Percentiles rank a stretch among this genome's conserved stretches.
These are phyloP conservation scores for Pterulicium gracile DNA, from an alignment of 1,284 basidiomycete species.

Conservation along the genomic window DNA sequence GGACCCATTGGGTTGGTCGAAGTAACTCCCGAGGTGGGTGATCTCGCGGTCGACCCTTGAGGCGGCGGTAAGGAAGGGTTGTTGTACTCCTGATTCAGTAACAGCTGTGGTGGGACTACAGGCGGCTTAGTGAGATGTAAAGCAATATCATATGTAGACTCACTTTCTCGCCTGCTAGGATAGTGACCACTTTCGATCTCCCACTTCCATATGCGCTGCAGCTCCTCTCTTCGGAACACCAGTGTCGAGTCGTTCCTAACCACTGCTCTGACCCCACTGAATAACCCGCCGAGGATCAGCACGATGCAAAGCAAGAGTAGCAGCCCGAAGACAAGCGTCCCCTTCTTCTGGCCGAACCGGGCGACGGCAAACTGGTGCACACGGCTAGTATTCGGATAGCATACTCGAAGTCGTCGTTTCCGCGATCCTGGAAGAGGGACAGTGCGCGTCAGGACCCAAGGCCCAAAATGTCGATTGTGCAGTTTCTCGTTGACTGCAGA, in stretches of 20 bases:
- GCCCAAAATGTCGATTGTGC: constrained; percentile 31
- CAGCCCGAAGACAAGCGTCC: constrained; percentile 36
- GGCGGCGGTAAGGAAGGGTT: constrained; percentile 65
- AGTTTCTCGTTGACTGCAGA: constrained; percentile 62
- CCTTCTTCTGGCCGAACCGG: constrained; percentile 48
- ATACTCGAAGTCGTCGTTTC: constrained; percentile 37
- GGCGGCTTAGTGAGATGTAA: constrained; percentile 3
- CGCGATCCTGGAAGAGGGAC: constrained; percentile 49
- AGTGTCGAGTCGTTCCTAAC: constrained; percentile 70
- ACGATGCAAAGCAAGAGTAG: constrained; percentile 38
- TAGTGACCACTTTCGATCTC: constrained; percentile 87
- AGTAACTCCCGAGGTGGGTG: constrained; percentile 29
- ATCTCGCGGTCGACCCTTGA: constrained; percentile 29
- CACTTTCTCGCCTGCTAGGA: constrained; percentile 69
- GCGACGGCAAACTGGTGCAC: constrained; percentile 46
- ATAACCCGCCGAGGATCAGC: constrained; percentile 44
- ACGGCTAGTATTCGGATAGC: constrained; percentile 54
- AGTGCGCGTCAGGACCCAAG: constrained; percentile 51
- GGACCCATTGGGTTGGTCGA: constrained; percentile 60
- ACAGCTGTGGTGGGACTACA: constrained; percentile 65
- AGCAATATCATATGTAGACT: constrained; percentile 20
- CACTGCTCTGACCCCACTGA: constrained; percentile 43
- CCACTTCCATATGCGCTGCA: constrained; percentile 88
- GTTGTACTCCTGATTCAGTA: constrained; percentile 39
- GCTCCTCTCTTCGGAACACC: constrained; percentile 65